Evolutionary conservation across 2,329 filamentous ascomycete genomes (phyloP).

Genomic region (Talaromyces sp.): DNA sequence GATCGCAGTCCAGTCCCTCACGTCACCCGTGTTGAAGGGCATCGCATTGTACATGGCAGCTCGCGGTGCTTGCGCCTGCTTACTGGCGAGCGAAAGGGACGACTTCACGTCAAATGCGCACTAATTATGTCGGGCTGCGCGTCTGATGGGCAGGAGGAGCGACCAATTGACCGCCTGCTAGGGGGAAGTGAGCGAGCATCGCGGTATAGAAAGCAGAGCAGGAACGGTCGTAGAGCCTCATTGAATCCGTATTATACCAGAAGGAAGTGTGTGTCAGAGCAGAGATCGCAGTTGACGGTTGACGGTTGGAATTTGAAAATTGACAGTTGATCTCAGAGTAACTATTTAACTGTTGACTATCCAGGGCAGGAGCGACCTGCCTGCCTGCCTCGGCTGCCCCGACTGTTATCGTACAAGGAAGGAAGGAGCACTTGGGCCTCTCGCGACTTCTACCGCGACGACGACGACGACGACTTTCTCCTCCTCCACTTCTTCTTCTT

Average conservation of each 20-base stretch:
- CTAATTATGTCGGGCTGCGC: background rate
- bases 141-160: background rate
- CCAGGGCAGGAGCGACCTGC: background rate
- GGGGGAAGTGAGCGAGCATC: background rate
- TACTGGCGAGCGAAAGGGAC: background rate
- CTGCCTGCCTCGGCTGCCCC: constrained; percentile 14
- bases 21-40: background rate
- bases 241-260: background rate
- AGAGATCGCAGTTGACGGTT: background rate
- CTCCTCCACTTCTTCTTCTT: constrained; percentile 11
- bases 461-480: background rate
- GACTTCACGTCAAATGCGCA: background rate
- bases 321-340: background rate
- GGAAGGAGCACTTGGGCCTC: background rate
- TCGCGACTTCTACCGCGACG: background rate
- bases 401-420: constrained; percentile 13
- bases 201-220: background rate
- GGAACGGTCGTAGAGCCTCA: background rate
- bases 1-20: background rate
- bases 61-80: background rate
- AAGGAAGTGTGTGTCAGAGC: background rate
- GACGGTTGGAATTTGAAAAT: background rate
- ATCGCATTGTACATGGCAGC: background rate
- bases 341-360: background rate
- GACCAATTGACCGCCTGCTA: background rate